Conservation (phyloP, 208 protist genomes). For the Trypanosoma melophagium region DNA sequence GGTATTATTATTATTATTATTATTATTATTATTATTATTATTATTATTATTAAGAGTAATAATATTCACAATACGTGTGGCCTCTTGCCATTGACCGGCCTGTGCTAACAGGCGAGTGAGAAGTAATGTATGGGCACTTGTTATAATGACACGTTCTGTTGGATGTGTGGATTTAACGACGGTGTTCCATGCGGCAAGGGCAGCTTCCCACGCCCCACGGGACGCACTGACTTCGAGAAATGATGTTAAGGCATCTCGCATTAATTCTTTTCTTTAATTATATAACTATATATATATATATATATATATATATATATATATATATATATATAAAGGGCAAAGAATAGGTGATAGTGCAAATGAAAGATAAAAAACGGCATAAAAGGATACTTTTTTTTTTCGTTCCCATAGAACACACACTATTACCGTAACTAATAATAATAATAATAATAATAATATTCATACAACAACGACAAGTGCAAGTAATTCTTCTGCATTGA, state of each 20-base stretch:
- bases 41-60: background rate
- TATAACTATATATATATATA: background rate
- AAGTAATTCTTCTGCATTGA: too few species aligned
- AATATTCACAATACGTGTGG: background rate
- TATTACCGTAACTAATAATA: too few species aligned
- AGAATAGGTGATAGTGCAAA: too few species aligned
- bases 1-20: background rate
- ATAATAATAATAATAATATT: too few species aligned
- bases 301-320: slow-evolving; percentile 1
- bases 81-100: slow-evolving; percentile 19
- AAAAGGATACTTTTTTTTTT: too few species aligned
- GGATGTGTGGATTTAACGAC: background rate
- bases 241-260: slow-evolving; percentile 27
- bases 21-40: background rate
- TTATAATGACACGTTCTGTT: background rate
- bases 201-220: slow-evolving; percentile 29
- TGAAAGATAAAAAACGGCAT: too few species aligned
- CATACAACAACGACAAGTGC: too few species aligned
- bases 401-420: too few species aligned
- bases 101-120: slow-evolving; percentile 15
- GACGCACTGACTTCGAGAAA: slow-evolving; percentile 37
- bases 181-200: slow-evolving; percentile 23
- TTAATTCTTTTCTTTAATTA: background rate
- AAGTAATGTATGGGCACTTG: slow-evolving; percentile 9
- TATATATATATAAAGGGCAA: too few species aligned